Base-by-base conservation (phyloP, 306 rosid species). In the Fagus sylvatica region DNA sequence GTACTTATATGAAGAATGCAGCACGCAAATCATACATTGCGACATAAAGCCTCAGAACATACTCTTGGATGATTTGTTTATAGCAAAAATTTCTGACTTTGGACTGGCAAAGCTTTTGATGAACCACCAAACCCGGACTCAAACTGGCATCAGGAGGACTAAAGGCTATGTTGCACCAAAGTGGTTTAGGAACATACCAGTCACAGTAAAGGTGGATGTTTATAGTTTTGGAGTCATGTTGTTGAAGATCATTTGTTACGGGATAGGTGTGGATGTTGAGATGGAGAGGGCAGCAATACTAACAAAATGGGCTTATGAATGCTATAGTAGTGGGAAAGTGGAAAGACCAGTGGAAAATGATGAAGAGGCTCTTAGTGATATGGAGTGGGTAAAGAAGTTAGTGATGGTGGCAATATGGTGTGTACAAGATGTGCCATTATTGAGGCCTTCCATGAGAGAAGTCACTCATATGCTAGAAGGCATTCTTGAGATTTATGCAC, bases 321-420 rank as follows among this genome's bases (percentile, higher is more conserved):
- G 48, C 19, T 37, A 37, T 64, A 16, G 46, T 3, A 37, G 0
- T 6, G 70, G 70, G 48, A 37, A 65, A 39, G 12, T 65, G 3
- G 48, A 65, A 39, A 65, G 28, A 36, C 37, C 37, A 15, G 48
- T 39, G 15, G 70, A 65, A 17, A 17, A 65, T 17, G 70, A 65
- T 37, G 70, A 17, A 39, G 70, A 65, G 49, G 70, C 70, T 17
- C 16, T 7, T 16, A 39, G 46, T 65, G 71, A 65, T 36, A 9
- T 65, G 48, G 37, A 37, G 22, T 16, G n/a, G 48, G 49, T 65
- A 32, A 10, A 65, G 49, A 65, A 37, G 71, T n/a, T 65, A 3
- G 71, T 65, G 46, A 65, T 2, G 30, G 71, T 65, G 71, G 71
- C 71, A 37, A 37, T 65, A 36, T 65, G 71, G 71, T 65, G 71